Conservation (phyloP, 768 basidiomycete species). For the Russula brevipes region DNA sequence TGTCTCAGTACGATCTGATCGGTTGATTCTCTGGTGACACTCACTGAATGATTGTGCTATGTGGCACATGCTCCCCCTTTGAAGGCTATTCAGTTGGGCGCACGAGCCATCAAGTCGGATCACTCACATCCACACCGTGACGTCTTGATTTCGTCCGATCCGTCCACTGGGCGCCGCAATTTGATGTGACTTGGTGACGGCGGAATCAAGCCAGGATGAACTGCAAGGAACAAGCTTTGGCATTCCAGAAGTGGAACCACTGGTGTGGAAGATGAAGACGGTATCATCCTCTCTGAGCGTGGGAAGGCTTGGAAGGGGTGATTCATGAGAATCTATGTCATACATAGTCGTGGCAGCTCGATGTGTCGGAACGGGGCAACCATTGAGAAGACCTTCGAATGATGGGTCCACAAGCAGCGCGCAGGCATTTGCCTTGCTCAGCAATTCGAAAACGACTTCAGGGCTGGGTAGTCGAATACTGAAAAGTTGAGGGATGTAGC, state of each 20-base stretch:
- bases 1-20: slow-evolving; percentile 29
- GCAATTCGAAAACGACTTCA: slow-evolving; percentile 62
- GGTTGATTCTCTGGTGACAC: slow-evolving; percentile 29
- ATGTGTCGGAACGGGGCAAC: slow-evolving; percentile 49
- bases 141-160: slow-evolving; percentile 53
- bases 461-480: slow-evolving; percentile 73
- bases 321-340: slow-evolving; percentile 35
- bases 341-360: slow-evolving; percentile 38
- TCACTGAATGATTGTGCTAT: slow-evolving; percentile 72
- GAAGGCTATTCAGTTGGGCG: slow-evolving; percentile 34
- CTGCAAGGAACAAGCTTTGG: slow-evolving; percentile 74
- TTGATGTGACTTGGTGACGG: slow-evolving; percentile 54
- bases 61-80: slow-evolving; percentile 80
- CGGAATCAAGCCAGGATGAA: slow-evolving; percentile 60
- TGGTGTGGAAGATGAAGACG: slow-evolving; percentile 73
- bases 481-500: slow-evolving; percentile 73
- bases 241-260: slow-evolving; percentile 78
- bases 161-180: slow-evolving; percentile 40
- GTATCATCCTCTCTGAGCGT: slow-evolving; percentile 37
- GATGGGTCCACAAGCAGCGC: slow-evolving; percentile 62
- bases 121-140: slow-evolving; percentile 68
- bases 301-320: slow-evolving; percentile 42
- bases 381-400: slow-evolving; percentile 40
- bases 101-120: slow-evolving; percentile 20
- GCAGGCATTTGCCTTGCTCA: slow-evolving; percentile 54